Evolutionary conservation across 345 rosid species (phyloP).

Genomic region (Gossypium rotundifolium): DNA sequence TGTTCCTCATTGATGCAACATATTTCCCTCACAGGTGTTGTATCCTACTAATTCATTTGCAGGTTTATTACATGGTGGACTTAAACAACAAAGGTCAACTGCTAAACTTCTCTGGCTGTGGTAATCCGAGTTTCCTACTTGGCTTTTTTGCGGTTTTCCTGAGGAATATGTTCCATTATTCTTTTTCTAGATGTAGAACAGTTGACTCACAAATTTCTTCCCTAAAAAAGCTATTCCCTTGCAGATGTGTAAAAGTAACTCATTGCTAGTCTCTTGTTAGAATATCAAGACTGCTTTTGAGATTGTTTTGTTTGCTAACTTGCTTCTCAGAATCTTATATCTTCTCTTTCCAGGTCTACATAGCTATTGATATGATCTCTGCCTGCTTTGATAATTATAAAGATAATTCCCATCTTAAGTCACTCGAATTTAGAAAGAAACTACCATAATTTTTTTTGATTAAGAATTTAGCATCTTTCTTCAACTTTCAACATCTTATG

Average conservation of each 20-base stretch:
- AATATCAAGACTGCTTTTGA: neutral
- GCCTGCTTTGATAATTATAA: neutral
- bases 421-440: neutral
- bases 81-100: conserved; percentile 43
- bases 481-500: neutral
- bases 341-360: neutral
- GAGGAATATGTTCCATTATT: neutral
- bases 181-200: neutral
- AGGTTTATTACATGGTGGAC: conserved; percentile 91
- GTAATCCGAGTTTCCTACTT: conserved; percentile 35
- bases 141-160: neutral
- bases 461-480: neutral
- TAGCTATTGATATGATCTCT: neutral
- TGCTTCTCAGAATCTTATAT: neutral
- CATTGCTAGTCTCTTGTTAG: neutral
- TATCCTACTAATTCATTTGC: conserved; percentile 23
- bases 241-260: neutral
- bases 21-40: neutral
- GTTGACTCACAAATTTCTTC: neutral
- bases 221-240: neutral
- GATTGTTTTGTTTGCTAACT: neutral
- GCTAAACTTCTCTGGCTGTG: conserved; percentile 85
- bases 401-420: neutral
- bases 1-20: neutral
- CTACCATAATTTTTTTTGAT: neutral